These are phyloP conservation scores for Yamadazyma diospyri DNA, from an alignment of 1,139 yeast genomes.

Conservation along the genomic window DNA sequence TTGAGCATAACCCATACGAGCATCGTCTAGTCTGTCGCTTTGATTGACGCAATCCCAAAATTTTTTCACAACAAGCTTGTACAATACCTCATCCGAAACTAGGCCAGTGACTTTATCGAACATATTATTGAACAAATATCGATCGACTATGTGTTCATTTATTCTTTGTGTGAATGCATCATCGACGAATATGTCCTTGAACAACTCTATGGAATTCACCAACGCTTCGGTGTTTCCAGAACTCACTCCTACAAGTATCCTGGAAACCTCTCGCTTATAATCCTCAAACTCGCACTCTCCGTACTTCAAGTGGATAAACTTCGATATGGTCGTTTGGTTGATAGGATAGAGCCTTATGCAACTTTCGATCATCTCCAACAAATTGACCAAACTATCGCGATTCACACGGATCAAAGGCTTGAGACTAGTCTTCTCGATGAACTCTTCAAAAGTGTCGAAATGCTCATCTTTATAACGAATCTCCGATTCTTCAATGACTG, in stretches of 20 bases:
- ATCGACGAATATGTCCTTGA: conserved; percentile 21
- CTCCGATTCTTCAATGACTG: conserved; percentile 2
- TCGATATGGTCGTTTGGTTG: conserved; percentile 36
- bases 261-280: conserved; percentile 23
- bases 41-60: conserved; percentile 55
- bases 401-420: conserved; percentile 21
- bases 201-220: conserved; percentile 22
- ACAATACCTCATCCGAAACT: conserved; percentile 15
- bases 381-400: conserved; percentile 17
- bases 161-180: conserved; percentile 22
- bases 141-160: conserved; percentile 32
- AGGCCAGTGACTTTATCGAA: conserved; percentile 27
- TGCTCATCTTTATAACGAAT: conserved; percentile 6
- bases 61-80: conserved; percentile 26
- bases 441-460: conserved; percentile 10
- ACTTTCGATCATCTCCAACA: conserved; percentile 28
- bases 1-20: conserved; percentile 39
- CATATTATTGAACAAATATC: conserved; percentile 35
- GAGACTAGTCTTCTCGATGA: conserved; percentile 8
- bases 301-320: conserved; percentile 31
- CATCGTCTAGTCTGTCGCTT: conserved; percentile 49
- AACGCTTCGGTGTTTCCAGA: conserved; percentile 31
- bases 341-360: conserved; percentile 42
- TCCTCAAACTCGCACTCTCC: conserved; percentile 18
- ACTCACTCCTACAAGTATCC: conserved; percentile 30